Evolutionary conservation across 1,284 basidiomycete genomes (phyloP).

Genomic region (Ustilago trichophora): DNA sequence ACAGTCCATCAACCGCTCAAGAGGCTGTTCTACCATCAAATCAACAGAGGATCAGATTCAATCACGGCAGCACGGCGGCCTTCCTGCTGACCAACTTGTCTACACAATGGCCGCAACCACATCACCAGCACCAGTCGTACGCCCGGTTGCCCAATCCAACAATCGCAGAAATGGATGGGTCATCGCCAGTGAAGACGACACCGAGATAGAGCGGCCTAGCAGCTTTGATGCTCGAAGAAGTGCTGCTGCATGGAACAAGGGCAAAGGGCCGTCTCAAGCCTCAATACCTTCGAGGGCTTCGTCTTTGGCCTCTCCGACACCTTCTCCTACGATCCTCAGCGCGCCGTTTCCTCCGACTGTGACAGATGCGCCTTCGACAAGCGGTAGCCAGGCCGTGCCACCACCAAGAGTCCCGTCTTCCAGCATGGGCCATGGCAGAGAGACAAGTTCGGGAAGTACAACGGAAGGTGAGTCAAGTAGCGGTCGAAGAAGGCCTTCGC

Average conservation of each 20-base stretch:
- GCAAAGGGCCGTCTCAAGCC: slow-evolving; percentile 36
- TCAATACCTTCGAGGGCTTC: slow-evolving; percentile 44
- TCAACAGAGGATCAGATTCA: not conserved
- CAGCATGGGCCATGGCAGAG: not conserved
- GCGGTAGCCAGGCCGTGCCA: slow-evolving; percentile 5
- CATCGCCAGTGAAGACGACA: slow-evolving; percentile 39
- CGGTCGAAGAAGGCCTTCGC: slow-evolving; percentile 25
- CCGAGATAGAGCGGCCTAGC: slow-evolving; percentile 12
- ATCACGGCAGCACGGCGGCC: too few species aligned
- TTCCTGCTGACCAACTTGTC: too few species aligned
- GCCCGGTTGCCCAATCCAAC: slow-evolving; percentile 13
- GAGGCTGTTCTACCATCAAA: too few species aligned
- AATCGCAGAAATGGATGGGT: slow-evolving; percentile 41
- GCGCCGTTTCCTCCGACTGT: not conserved
- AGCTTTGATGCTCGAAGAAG: slow-evolving; percentile 33
- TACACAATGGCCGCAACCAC: too few species aligned
- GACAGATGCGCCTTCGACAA: too few species aligned
- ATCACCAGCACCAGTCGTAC: not conserved
- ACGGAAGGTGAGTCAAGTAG: slow-evolving; percentile 11
- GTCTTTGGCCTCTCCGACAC: slow-evolving; percentile 20
- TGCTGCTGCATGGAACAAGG: slow-evolving; percentile 45
- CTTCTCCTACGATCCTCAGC: slow-evolving; percentile 1
- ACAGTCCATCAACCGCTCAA: too few species aligned
- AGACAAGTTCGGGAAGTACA: not conserved
- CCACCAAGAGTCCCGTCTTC: slow-evolving; percentile 7